Conservation (phyloP, 2,329 filamentous ascomycete species). For the Fusarium buxicola region DNA sequence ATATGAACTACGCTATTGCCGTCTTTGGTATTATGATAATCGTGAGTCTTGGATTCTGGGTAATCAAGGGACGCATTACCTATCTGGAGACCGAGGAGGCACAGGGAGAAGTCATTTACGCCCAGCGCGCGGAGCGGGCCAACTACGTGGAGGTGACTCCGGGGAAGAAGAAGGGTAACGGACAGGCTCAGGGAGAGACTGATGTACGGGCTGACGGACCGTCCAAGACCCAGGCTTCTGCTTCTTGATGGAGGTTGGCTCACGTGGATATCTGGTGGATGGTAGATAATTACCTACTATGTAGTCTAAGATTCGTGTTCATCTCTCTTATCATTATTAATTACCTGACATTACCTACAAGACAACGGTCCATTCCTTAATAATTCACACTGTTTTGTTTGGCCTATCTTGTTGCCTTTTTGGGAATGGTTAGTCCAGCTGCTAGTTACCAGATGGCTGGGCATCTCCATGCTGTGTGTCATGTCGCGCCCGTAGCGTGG, state of each 20-base stretch:
- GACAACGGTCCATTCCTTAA: slow-evolving; percentile 14
- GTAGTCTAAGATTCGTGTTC: not conserved
- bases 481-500: not conserved
- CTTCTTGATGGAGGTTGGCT: not conserved
- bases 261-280: not conserved
- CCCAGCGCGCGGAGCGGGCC: slow-evolving; percentile 27
- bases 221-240: not conserved
- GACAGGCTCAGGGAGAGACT: not conserved
- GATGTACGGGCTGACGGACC: not conserved
- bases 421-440: slow-evolving; percentile 8
- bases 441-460: not conserved
- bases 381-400: slow-evolving; percentile 28
- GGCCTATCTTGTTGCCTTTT: slow-evolving; percentile 33
- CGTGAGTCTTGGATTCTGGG: slow-evolving; percentile 62
- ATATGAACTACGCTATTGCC: slow-evolving; percentile 69
- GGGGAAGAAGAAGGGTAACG: slow-evolving; percentile 17
- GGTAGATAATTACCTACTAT: not conserved
- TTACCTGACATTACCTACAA: not conserved
- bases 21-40: slow-evolving; percentile 67
- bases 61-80: slow-evolving; percentile 57
- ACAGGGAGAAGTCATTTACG: slow-evolving; percentile 42
- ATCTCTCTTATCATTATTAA: not conserved
- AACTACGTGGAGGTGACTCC: slow-evolving; percentile 22
- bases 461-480: not conserved
- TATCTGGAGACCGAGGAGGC: slow-evolving; percentile 49